Conservation (phyloP, 2,329 filamentous ascomycete species). For the Phaeosphaeria sp. region DNA sequence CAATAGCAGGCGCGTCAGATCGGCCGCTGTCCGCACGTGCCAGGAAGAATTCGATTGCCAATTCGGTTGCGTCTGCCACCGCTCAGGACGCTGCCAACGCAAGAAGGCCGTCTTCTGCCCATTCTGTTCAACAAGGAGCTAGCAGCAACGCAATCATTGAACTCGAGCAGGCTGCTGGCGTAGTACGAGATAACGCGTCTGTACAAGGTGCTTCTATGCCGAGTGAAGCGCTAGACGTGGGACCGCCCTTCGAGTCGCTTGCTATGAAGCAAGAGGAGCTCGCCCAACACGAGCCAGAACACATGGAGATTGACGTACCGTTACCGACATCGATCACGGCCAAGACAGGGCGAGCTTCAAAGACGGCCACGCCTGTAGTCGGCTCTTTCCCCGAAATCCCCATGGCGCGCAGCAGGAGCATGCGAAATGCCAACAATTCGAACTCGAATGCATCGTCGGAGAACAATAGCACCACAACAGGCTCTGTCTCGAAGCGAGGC, state of each 20-base stretch:
- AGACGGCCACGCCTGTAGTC: constrained; percentile 56
- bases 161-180: constrained; percentile 40
- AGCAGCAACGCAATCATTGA: constrained; percentile 41
- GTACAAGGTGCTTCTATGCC: constrained; percentile 37
- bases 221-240: constrained; percentile 36
- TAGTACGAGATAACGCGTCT: constrained; percentile 31
- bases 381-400: constrained; percentile 52
- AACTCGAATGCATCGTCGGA: constrained; percentile 49
- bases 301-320: constrained; percentile 43
- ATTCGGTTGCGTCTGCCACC: constrained; percentile 53
- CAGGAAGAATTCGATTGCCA: constrained; percentile 71
- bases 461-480: constrained; percentile 46
- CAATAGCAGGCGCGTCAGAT: constrained; percentile 51
- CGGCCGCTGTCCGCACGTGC: constrained; percentile 74
- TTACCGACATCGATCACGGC: constrained; percentile 37
- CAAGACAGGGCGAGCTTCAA: constrained; percentile 53
- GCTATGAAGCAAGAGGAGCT: constrained; percentile 59
- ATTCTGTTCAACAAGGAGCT: constrained; percentile 38
- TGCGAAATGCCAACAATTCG: constrained; percentile 47
- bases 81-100: constrained; percentile 53
- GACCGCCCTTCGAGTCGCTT: constrained; percentile 56
- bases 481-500: constrained; percentile 43
- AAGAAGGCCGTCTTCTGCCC: constrained; percentile 46
- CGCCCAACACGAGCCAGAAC: constrained; percentile 53
- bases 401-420: constrained; percentile 53